Percentiles rank a stretch among this genome's conserved stretches.
Conservation (phyloP, 768 basidiomycete genomes). For the Termitomyces sp. region DNA sequence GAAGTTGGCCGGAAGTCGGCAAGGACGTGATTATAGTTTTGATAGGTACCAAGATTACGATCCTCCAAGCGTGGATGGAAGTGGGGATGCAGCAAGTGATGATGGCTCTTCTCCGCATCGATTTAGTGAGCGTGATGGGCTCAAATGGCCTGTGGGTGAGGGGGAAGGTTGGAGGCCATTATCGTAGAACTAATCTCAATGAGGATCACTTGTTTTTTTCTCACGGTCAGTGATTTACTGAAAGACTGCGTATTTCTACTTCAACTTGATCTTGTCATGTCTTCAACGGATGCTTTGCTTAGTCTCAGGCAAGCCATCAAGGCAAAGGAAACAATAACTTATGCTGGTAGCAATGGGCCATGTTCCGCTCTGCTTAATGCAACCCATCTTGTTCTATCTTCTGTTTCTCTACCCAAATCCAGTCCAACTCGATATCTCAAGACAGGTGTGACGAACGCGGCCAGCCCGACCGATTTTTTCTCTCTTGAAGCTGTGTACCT, state of each 20-base stretch:
- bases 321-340: conserved; percentile 44
- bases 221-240: neutral
- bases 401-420: conserved; percentile 60
- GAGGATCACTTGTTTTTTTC: neutral
- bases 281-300: conserved; percentile 45
- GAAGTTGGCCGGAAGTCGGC: conserved; percentile 1
- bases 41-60: conserved; percentile 42
- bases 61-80: conserved; percentile 45
- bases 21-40: conserved; percentile 2
- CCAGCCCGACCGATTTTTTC: conserved; percentile 61
- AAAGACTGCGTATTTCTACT: too few relatives aligned
- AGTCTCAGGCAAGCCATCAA: conserved; percentile 61
- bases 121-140: conserved; percentile 37
- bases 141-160: conserved; percentile 59
- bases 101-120: neutral
- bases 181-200: neutral
- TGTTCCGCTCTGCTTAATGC: conserved; percentile 48
- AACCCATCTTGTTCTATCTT: conserved; percentile 58
- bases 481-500: conserved; percentile 78
- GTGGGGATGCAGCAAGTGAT: conserved; percentile 15
- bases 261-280: conserved; percentile 17
- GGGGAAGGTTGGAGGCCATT: conserved; percentile 25
- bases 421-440: conserved; percentile 75
- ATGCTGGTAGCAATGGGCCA: conserved; percentile 35
- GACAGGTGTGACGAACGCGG: conserved; percentile 39